Percentiles rank a stretch among this genome's conserved stretches.
These are phyloP conservation scores for Houttuynia cordata DNA, from an alignment of 164 flowering plant species.

Conservation along the genomic window DNA sequence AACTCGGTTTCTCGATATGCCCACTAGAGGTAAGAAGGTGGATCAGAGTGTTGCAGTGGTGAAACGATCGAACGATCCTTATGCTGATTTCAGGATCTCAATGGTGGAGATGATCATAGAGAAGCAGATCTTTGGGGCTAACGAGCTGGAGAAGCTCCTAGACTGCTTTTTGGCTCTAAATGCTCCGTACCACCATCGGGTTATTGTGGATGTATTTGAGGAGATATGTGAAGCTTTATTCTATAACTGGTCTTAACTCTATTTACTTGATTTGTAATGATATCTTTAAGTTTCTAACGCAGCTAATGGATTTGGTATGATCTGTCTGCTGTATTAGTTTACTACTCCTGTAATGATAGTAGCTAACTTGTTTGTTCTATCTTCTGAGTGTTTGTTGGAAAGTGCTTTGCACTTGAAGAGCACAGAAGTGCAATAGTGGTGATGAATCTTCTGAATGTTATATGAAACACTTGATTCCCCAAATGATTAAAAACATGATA, in stretches of 20 bases:
- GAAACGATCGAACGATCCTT: constrained; percentile 59
- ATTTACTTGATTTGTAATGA: too few species aligned
- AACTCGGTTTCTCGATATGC: neutral
- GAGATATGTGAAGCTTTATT: constrained; percentile 74
- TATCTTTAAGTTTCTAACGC: too few species aligned
- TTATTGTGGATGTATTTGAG: constrained; percentile 53
- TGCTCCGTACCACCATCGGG: constrained; percentile 41
- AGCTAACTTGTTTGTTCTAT: too few species aligned
- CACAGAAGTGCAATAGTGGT: too few species aligned
- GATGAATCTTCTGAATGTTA: too few species aligned
- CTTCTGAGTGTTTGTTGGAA: too few species aligned
- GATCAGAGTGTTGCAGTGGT: constrained; percentile 58
- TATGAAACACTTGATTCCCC: too few species aligned
- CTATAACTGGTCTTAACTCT: constrained; percentile 14
- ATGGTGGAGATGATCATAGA: constrained; percentile 87
- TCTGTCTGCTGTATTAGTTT: too few species aligned
- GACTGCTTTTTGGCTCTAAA: constrained; percentile 66
- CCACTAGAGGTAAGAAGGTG: constrained; percentile 12
- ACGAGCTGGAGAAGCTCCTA: constrained; percentile 49
- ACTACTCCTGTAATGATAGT: too few species aligned
- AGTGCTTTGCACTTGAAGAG: too few species aligned
- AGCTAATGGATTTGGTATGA: too few species aligned
- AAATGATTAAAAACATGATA: too few species aligned
- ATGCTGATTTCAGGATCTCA: constrained; percentile 55
- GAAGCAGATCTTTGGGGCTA: constrained; percentile 45